phyloP scores from a whole-genome alignment of 148 eudicot genomes.

The Rheum nobile region DNA sequence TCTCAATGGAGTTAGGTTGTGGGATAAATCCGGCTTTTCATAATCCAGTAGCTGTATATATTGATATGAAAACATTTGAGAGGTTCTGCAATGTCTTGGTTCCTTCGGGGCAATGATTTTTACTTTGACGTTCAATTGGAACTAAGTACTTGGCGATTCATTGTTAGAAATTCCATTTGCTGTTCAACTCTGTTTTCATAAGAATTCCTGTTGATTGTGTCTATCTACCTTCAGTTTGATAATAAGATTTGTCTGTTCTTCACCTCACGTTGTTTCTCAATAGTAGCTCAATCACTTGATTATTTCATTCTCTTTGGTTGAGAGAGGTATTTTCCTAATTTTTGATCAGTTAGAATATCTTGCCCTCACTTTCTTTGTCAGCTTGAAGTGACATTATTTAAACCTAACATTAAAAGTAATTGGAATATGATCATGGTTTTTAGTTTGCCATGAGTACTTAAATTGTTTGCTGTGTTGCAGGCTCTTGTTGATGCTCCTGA shows the following conservation, averaged over 20 bases:
- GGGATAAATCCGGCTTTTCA: not conserved
- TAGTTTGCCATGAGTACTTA: too few relatives aligned
- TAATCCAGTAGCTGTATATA: not conserved
- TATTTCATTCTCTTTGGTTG: not conserved
- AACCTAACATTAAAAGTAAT: not conserved
- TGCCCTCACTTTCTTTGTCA: not conserved
- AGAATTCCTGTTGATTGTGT: not conserved
- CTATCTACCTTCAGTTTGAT: not conserved
- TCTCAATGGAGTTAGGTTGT: not conserved
- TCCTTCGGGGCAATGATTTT: not conserved
- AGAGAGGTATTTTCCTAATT: not conserved
- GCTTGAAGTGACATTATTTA: not conserved
- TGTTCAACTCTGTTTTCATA: not conserved
- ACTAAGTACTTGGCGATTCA: not conserved
- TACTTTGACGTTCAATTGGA: not conserved
- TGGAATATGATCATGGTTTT: not conserved
- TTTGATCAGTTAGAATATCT: not conserved
- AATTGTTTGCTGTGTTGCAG: not conserved
- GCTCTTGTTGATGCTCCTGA: slow-evolving; percentile 54
- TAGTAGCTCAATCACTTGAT: not conserved
- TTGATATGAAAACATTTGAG: not conserved
- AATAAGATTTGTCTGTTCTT: not conserved
- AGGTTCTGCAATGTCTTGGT: not conserved
- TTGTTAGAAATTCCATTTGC: not conserved
- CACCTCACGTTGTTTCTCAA: too few relatives aligned